Percentiles rank a stretch among this genome's conserved stretches.
phyloP scores from a whole-genome alignment of 441 rosid genomes.

The Gossypium davidsonii region DNA sequence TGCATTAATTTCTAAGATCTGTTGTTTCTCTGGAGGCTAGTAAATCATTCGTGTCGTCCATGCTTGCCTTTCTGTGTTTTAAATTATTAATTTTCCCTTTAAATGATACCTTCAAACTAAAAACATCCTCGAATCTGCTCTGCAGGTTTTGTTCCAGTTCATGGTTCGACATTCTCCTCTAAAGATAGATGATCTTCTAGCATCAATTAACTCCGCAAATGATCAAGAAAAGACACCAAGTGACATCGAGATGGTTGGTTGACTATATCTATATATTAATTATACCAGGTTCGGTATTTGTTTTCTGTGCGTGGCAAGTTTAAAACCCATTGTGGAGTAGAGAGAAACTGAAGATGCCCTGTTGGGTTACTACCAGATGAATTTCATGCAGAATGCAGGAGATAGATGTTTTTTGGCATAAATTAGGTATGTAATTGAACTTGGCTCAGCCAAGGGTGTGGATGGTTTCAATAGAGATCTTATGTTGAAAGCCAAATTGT shows the following conservation, averaged over 20 bases:
- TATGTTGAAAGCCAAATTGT: neutral
- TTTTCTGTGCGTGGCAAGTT: neutral
- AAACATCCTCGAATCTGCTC: conserved; percentile 9
- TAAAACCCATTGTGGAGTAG: neutral
- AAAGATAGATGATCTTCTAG: conserved; percentile 63
- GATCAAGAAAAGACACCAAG: conserved; percentile 37
- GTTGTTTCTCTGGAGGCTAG: neutral
- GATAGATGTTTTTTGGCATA: neutral
- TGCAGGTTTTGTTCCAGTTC: conserved; percentile 78
- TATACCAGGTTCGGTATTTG: neutral
- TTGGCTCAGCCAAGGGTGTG: neutral
- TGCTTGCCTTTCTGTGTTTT: neutral
- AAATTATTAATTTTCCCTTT: neutral
- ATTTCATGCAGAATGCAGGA: neutral
- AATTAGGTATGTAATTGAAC: neutral
- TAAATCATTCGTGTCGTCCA: neutral
- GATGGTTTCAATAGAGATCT: neutral
- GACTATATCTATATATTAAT: conserved; percentile 11
- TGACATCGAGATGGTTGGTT: conserved; percentile 70
- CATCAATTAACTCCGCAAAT: conserved; percentile 42
- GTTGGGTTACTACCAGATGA: neutral
- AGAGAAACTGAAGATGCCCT: neutral
- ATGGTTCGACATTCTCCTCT: conserved; percentile 65
- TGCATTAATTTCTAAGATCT: neutral
- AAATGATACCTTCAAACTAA: neutral